phyloP scores from a whole-genome alignment of 495 filamentous ascomycete species.

The Lepidopterella palustris region DNA sequence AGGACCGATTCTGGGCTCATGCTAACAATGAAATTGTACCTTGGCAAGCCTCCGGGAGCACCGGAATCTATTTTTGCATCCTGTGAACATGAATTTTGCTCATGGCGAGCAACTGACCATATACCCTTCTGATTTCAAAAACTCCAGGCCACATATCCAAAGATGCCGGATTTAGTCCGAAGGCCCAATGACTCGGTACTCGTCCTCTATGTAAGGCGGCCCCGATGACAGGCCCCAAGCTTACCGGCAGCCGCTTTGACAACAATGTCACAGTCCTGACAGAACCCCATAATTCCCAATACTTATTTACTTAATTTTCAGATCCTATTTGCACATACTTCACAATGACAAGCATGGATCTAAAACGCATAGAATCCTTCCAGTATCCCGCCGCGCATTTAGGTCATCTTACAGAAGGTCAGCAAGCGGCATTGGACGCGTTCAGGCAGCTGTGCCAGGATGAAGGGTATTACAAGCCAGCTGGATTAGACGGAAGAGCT shows the following conservation, averaged over 20 bases:
- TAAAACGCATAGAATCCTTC: conserved; percentile 29
- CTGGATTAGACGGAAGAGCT: conserved; percentile 37
- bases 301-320: neutral
- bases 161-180: neutral
- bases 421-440: conserved; percentile 55
- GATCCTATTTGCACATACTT: neutral
- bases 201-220: neutral
- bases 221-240: neutral
- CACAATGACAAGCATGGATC: conserved; percentile 20
- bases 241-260: neutral
- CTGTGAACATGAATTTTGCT: neutral
- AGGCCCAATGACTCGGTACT: neutral
- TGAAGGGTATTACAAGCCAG: conserved; percentile 58
- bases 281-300: neutral
- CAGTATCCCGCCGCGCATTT: conserved; percentile 56
- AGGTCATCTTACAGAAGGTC: conserved; percentile 61
- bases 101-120: neutral
- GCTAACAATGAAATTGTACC: neutral
- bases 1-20: neutral
- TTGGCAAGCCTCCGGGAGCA: neutral
- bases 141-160: neutral
- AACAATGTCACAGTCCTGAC: neutral
- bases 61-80: neutral
- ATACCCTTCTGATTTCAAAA: neutral
- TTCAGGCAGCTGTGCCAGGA: conserved; percentile 64